Percentiles rank a stretch among this genome's conserved stretches.
Evolutionary conservation across 768 basidiomycete genomes (phyloP).

Genomic region (Coprinopsis marcescibilis): DNA sequence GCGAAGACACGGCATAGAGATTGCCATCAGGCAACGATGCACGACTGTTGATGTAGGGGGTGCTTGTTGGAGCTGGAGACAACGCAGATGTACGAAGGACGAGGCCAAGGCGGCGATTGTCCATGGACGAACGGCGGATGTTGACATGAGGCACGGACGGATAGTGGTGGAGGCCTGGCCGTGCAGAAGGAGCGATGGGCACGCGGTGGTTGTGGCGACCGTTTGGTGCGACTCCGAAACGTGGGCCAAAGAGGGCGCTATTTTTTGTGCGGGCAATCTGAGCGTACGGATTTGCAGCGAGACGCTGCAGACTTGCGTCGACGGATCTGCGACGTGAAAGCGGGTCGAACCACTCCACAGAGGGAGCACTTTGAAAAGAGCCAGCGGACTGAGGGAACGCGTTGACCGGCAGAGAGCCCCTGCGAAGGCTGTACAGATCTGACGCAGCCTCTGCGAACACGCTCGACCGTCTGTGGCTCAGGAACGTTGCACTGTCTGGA

Average conservation of each 20-base stretch:
- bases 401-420: slow-evolving; percentile 52
- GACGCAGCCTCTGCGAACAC: slow-evolving; percentile 10
- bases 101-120: slow-evolving; percentile 32
- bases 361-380: slow-evolving; percentile 29
- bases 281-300: slow-evolving; percentile 46
- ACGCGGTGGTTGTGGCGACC: slow-evolving; percentile 18
- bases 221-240: slow-evolving; percentile 14
- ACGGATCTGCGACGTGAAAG: slow-evolving; percentile 39
- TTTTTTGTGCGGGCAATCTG: slow-evolving; percentile 49
- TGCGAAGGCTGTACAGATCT: slow-evolving; percentile 34
- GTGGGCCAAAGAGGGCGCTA: slow-evolving; percentile 34
- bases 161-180: slow-evolving; percentile 18
- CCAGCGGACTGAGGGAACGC: slow-evolving; percentile 26
- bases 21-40: slow-evolving; percentile 46
- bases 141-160: slow-evolving; percentile 31
- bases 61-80: slow-evolving; percentile 38
- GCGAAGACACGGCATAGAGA: slow-evolving; percentile 42
- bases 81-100: slow-evolving; percentile 24
- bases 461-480: slow-evolving; percentile 15
- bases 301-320: slow-evolving; percentile 42
- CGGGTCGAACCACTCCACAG: slow-evolving; percentile 39
- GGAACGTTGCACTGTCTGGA: slow-evolving; percentile 29
- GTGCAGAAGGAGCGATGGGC: slow-evolving; percentile 7
- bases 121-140: slow-evolving; percentile 37
- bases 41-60: slow-evolving; percentile 36